These are phyloP conservation scores for Plasmodium berghei DNA, from an alignment of 169 alveolate species.

Conservation along the genomic window DNA sequence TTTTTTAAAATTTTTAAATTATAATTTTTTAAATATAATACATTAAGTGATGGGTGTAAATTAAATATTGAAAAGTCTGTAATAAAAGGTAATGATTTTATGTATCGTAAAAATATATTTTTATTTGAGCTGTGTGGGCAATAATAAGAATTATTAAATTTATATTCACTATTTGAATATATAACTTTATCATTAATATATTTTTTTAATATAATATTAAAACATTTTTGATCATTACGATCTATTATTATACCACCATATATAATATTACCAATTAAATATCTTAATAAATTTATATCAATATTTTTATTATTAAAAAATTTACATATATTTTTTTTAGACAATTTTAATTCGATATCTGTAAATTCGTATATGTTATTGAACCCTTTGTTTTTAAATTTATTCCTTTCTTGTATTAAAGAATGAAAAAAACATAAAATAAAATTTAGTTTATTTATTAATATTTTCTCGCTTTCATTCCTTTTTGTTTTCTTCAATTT, in stretches of 20 bases:
- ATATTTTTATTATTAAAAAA: conserved; percentile 56
- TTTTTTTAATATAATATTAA: conserved; percentile 58
- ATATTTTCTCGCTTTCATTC: conserved; percentile 42
- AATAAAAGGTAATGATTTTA: conserved; percentile 53
- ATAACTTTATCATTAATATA: conserved; percentile 53
- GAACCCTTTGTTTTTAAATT: conserved; percentile 69
- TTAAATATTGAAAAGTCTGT: conserved; percentile 75
- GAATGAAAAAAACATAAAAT: conserved; percentile 74
- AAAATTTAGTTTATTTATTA: conserved; percentile 55
- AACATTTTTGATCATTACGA: conserved; percentile 61
- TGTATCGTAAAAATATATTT: conserved; percentile 56
- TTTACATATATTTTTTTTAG: conserved; percentile 53
- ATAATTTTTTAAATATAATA: conserved; percentile 58
- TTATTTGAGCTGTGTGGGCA: conserved; percentile 76
- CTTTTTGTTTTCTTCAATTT: neutral
- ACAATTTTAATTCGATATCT: conserved; percentile 62
- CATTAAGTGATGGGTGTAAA: conserved; percentile 64
- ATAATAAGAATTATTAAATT: conserved; percentile 43
- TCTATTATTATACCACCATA: conserved; percentile 77
- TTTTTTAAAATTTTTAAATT: conserved; percentile 68
- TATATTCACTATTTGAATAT: conserved; percentile 61
- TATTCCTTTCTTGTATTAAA: conserved; percentile 67
- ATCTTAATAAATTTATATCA: conserved; percentile 55
- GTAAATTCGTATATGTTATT: conserved; percentile 63
- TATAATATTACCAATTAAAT: conserved; percentile 67